Evolutionary conservation across 805 yeast species (phyloP).

Genomic region (Suhomyces faveliae): DNA sequence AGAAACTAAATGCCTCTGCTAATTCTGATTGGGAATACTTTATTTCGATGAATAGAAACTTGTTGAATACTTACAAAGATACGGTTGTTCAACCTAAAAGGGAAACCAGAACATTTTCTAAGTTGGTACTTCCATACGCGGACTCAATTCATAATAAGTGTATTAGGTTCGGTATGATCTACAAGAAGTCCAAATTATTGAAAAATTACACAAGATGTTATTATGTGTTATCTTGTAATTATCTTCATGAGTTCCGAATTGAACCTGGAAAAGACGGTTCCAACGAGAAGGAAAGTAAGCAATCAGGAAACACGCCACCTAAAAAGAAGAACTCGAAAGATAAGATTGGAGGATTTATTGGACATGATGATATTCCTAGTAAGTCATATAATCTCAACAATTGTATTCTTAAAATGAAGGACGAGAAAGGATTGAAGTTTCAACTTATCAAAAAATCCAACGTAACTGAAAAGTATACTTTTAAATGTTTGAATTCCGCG

Average conservation of each 20-base stretch:
- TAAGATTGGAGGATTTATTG: conserved; percentile 40
- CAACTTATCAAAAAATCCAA: conserved; percentile 28
- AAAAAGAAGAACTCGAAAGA: conserved; percentile 23
- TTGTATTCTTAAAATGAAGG: conserved; percentile 30
- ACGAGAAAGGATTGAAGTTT: conserved; percentile 34
- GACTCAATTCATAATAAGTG: conserved; percentile 39
- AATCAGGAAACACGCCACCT: conserved; percentile 9
- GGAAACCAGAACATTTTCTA: conserved; percentile 20
- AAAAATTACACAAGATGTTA: conserved; percentile 38
- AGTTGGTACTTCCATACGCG: conserved; percentile 33
- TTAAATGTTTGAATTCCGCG: conserved; percentile 43
- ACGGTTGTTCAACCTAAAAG: conserved; percentile 16
- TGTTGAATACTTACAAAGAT: conserved; percentile 21
- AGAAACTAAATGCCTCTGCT: conserved; percentile 25
- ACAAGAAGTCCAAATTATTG: conserved; percentile 40
- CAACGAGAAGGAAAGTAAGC: conserved; percentile 4
- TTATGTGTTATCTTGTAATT: conserved; percentile 42
- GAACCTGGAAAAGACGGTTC: conserved; percentile 19
- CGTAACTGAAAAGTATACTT: conserved; percentile 32
- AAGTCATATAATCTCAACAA: conserved; percentile 44
- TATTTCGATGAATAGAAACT: conserved; percentile 30
- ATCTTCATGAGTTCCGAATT: conserved; percentile 41
- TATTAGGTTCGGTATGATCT: conserved; percentile 39
- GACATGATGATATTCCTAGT: conserved; percentile 38
- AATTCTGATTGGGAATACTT: conserved; percentile 40